phyloP scores from a whole-genome alignment of 2,329 filamentous ascomycete species.

The Pseudocercospora musae region DNA sequence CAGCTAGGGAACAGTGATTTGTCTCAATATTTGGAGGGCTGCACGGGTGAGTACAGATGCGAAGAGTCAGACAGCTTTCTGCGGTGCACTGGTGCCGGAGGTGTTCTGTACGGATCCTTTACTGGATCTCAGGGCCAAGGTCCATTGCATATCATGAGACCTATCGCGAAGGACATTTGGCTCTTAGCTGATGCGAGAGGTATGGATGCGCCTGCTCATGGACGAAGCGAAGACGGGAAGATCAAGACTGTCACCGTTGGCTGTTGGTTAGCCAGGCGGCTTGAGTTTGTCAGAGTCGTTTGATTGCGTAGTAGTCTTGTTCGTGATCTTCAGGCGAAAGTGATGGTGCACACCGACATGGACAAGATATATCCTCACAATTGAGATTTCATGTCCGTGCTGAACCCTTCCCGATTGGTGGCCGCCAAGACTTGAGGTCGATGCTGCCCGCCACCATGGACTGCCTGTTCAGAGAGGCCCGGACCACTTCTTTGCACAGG shows the following conservation, averaged over 20 bases:
- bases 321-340: neutral
- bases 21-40: slow-evolving; percentile 4
- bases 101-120: slow-evolving; percentile 43
- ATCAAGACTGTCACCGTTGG: slow-evolving; percentile 36
- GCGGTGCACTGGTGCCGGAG: slow-evolving; percentile 35
- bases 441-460: neutral
- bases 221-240: slow-evolving; percentile 16
- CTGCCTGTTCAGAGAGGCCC: neutral
- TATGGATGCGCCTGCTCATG: slow-evolving; percentile 42
- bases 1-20: neutral
- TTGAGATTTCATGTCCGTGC: neutral
- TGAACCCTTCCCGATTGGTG: neutral
- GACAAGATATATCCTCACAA: neutral
- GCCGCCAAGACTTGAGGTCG: neutral
- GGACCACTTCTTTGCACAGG: neutral
- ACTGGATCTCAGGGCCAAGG: slow-evolving; percentile 44
- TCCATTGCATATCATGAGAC: slow-evolving; percentile 38
- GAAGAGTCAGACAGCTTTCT: slow-evolving; percentile 40
- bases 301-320: neutral
- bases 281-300: slow-evolving; percentile 18
- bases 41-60: slow-evolving; percentile 37
- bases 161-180: slow-evolving; percentile 42
- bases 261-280: slow-evolving; percentile 42
- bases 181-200: slow-evolving; percentile 39
- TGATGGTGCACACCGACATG: too few species aligned